Evolutionary conservation across 2,329 filamentous ascomycete species (phyloP).

Genomic region (Sporothrix mexicana): DNA sequence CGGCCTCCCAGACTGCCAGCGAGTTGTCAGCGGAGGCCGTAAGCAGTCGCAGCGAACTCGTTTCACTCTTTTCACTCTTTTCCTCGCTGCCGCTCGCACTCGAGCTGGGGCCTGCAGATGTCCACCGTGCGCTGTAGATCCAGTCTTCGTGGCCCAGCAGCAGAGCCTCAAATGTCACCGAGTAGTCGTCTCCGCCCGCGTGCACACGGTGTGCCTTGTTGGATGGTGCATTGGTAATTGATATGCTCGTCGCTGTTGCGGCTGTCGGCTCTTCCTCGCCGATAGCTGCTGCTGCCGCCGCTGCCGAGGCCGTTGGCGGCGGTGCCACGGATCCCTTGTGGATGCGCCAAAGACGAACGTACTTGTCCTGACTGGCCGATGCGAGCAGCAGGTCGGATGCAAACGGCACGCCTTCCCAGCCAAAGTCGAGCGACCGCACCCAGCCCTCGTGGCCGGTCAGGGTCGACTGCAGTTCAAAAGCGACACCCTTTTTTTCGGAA

Average conservation of each 20-base stretch:
- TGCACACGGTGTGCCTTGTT: constrained; percentile 87
- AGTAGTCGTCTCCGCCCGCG: constrained; percentile 65
- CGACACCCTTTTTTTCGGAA: constrained; percentile 38
- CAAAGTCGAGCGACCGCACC: constrained; percentile 85
- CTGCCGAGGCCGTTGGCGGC: constrained; percentile 57
- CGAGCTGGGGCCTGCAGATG: constrained; percentile 51
- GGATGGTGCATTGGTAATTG: constrained; percentile 73
- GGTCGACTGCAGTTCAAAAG: constrained; percentile 75
- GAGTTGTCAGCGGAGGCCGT: constrained; percentile 96
- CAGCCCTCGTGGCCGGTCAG: constrained; percentile 92
- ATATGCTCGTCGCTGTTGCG: constrained; percentile 62
- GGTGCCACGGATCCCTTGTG: constrained; percentile 72
- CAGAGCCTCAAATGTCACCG: constrained; percentile 90
- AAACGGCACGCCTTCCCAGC: constrained; percentile 59
- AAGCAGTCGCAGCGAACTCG: constrained; percentile 76
- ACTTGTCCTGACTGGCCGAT: constrained; percentile 97
- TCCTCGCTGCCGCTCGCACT: constrained; percentile 47
- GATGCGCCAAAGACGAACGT: constrained; percentile 90
- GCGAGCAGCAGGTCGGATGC: constrained; percentile 76
- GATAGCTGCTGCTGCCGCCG: constrained; percentile 56
- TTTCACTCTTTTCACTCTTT: too few relatives aligned
- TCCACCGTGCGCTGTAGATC: constrained; percentile 89
- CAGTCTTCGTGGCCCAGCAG: constrained; percentile 96
- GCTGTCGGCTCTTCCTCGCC: constrained; percentile 55
- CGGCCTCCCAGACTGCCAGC: constrained; percentile 88